phyloP scores from a whole-genome alignment of 2,329 filamentous ascomycete species.

The Metarhizium brunneum region DNA sequence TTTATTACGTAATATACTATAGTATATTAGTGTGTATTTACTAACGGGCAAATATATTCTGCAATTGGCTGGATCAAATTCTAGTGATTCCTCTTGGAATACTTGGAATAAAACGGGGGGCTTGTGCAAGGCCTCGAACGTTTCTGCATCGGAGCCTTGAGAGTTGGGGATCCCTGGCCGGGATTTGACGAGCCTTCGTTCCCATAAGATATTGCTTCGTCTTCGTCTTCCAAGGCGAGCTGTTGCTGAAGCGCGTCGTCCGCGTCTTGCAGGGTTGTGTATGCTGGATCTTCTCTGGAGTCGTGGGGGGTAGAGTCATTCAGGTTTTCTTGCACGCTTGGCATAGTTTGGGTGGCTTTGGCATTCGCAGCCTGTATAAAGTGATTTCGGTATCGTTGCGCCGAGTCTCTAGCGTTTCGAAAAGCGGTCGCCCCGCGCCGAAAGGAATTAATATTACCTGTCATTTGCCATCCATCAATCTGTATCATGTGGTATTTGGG shows the following conservation, averaged over 20 bases:
- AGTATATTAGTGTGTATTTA: no score
- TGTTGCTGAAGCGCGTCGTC: background rate
- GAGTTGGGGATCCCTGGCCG: background rate
- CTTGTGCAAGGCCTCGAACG: background rate
- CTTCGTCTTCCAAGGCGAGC: background rate
- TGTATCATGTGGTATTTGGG: slow-evolving; percentile 25
- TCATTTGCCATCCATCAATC: background rate
- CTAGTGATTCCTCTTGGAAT: no score
- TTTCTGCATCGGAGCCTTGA: background rate
- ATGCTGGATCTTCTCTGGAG: background rate
- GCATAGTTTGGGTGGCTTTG: background rate
- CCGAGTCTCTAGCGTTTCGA: background rate
- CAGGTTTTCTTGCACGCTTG: no score
- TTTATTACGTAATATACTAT: no score
- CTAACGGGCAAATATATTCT: no score
- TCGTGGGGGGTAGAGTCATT: no score
- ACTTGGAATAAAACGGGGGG: background rate
- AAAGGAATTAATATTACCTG: background rate
- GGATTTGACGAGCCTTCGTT: background rate
- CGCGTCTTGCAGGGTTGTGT: background rate
- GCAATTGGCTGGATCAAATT: no score
- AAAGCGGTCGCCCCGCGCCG: background rate
- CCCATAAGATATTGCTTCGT: background rate
- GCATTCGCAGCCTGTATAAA: background rate
- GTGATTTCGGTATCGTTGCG: background rate